Conservation (phyloP, 345 rosid genomes). For the Gossypium stocksii region DNA sequence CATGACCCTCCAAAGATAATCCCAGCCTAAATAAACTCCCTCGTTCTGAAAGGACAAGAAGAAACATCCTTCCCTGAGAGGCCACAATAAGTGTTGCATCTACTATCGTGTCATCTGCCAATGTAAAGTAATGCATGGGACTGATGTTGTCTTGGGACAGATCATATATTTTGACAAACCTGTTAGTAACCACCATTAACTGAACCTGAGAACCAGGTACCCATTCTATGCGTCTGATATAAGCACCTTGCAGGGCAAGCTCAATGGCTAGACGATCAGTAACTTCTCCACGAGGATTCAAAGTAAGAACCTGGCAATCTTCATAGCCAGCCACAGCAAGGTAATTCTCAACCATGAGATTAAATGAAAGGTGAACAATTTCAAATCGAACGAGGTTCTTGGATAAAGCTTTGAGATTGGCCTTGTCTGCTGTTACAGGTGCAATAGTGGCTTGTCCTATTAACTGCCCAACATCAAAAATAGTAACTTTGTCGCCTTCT, state of each 20-base stretch:
- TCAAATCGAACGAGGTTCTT: constrained; percentile 94
- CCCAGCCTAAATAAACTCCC: constrained; percentile 78
- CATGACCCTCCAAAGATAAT: constrained; percentile 67
- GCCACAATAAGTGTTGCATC: constrained; percentile 84
- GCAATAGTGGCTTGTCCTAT: constrained; percentile 87
- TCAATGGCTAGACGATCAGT: constrained; percentile 93
- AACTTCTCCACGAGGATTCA: constrained; percentile 95
- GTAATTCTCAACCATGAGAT: constrained; percentile 74
- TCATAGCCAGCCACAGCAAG: constrained; percentile 98
- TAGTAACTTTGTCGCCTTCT: constrained; percentile 98
- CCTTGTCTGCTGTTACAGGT: constrained; percentile 92
- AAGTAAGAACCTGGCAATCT: constrained; percentile 89
- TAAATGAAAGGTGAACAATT: constrained; percentile 87
- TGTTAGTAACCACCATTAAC: constrained; percentile 80
- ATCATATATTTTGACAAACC: constrained; percentile 91
- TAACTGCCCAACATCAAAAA: constrained; percentile 88
- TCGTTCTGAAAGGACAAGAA: constrained; percentile 77
- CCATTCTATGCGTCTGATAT: constrained; percentile 85
- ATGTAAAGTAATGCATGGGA: constrained; percentile 86
- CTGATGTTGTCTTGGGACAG: constrained; percentile 94
- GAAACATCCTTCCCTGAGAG: constrained; percentile 75
- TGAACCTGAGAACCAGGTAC: constrained; percentile 96
- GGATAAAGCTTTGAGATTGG: constrained; percentile 91
- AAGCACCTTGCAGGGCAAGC: constrained; percentile 94
- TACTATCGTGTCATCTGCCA: constrained; percentile 74